Conservation (phyloP, 768 basidiomycete species). For the Imleria badia region DNA sequence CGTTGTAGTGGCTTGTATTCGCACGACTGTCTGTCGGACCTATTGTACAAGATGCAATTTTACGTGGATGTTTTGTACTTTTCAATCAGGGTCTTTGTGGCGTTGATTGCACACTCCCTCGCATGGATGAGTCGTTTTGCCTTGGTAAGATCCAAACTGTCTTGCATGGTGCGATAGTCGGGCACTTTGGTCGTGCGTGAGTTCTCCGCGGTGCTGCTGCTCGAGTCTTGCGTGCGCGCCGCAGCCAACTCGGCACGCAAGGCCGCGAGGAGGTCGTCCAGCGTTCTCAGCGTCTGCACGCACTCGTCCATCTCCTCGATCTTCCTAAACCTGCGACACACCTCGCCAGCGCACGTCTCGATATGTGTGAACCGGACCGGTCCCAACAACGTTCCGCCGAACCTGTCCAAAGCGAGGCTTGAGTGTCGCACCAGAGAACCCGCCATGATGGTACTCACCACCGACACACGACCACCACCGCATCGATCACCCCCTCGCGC, state of each 20-base stretch:
- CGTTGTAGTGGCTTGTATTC: background rate
- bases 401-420: slow-evolving; percentile 54
- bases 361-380: slow-evolving; percentile 76
- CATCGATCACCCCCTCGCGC: slow-evolving; percentile 68
- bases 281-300: slow-evolving; percentile 50
- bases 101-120: slow-evolving; percentile 65
- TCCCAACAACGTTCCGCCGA: slow-evolving; percentile 78
- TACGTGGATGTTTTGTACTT: slow-evolving; percentile 30
- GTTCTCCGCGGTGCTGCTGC: background rate
- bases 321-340: slow-evolving; percentile 65
- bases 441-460: slow-evolving; percentile 53
- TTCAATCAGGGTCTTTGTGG: slow-evolving; percentile 54
- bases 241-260: slow-evolving; percentile 46
- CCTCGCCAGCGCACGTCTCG: slow-evolving; percentile 71
- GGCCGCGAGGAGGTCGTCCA: slow-evolving; percentile 62
- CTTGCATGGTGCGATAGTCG: slow-evolving; percentile 46
- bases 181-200: slow-evolving; percentile 27
- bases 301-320: slow-evolving; percentile 67
- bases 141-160: slow-evolving; percentile 54
- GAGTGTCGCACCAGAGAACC: too few relatives aligned
- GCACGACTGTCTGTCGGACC: slow-evolving; percentile 1
- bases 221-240: background rate
- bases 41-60: background rate
- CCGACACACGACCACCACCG: slow-evolving; percentile 75
- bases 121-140: slow-evolving; percentile 67